Evolutionary conservation across 805 yeast genomes (phyloP).

Genomic region (Metschnikowia colocasiae): DNA sequence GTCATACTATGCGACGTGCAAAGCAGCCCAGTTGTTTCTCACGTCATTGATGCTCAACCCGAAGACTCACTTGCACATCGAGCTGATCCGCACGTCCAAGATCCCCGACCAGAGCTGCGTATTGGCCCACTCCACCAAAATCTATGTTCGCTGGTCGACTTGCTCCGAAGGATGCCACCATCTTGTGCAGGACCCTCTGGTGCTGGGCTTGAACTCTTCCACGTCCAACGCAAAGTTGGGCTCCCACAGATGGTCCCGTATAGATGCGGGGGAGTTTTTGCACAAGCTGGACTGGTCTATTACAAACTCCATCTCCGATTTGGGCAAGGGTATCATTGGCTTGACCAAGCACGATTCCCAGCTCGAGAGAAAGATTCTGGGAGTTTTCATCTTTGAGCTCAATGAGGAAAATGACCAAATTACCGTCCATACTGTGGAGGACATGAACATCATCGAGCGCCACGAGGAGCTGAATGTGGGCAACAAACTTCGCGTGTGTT

Average conservation of each 20-base stretch:
- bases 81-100: conserved; percentile 35
- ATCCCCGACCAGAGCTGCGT: conserved; percentile 27
- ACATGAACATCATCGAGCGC: conserved; percentile 55
- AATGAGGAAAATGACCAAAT: conserved; percentile 52
- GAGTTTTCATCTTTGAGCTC: conserved; percentile 64
- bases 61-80: conserved; percentile 50
- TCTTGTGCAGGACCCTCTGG: conserved; percentile 19
- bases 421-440: conserved; percentile 62
- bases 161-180: conserved; percentile 52
- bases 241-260: conserved; percentile 38
- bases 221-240: conserved; percentile 41
- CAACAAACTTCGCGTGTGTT: conserved; percentile 17
- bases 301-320: conserved; percentile 24
- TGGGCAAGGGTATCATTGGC: conserved; percentile 34
- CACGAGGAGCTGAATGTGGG: conserved; percentile 10
- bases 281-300: conserved; percentile 18
- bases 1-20: conserved; percentile 54
- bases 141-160: conserved; percentile 55
- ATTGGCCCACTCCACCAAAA: conserved; percentile 44
- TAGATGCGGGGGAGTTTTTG: conserved; percentile 25
- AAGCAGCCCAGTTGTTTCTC: conserved; percentile 51
- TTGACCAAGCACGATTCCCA: conserved; percentile 23
- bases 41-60: conserved; percentile 56
- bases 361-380: conserved; percentile 44
- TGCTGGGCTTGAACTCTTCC: conserved; percentile 12